A percentile compares a stretch with the other conserved stretches of the same genome.
phyloP scores from a whole-genome alignment of 257 asterid genomes.

The Solanum rostratum region DNA sequence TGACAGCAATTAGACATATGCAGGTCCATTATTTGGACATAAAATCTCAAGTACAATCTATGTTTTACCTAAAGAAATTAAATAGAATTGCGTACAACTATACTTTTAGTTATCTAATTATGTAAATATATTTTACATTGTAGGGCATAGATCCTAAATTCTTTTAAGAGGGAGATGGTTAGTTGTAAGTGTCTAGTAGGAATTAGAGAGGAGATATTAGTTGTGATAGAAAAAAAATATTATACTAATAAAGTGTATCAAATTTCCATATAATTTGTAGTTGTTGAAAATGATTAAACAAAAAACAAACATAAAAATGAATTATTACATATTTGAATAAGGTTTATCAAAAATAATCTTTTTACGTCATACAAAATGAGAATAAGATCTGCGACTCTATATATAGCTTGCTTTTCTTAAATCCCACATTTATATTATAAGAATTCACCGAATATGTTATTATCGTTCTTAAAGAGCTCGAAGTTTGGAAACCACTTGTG shows the following conservation, averaged over 20 bases:
- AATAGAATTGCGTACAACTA: too few species aligned
- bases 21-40: too few species aligned
- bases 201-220: background rate
- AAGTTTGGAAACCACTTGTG: background rate
- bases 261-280: background rate
- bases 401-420: rapidly evolving
- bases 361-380: too few species aligned
- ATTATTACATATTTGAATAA: background rate
- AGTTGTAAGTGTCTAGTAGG: too few species aligned
- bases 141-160: too few species aligned
- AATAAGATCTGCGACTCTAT: rapidly evolving
- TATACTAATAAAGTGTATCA: background rate
- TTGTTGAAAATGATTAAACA: background rate
- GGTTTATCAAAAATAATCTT: background rate
- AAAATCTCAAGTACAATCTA: too few species aligned
- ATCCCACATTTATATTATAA: background rate
- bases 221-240: background rate
- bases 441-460: background rate
- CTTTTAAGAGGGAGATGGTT: too few species aligned
- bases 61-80: too few species aligned
- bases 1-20: too few species aligned
- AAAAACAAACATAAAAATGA: background rate
- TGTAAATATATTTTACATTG: too few species aligned
- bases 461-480: background rate
- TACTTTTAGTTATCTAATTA: too few species aligned